These are phyloP conservation scores for Salix arbutifolia DNA, from an alignment of 345 rosid genomes.

Conservation along the genomic window DNA sequence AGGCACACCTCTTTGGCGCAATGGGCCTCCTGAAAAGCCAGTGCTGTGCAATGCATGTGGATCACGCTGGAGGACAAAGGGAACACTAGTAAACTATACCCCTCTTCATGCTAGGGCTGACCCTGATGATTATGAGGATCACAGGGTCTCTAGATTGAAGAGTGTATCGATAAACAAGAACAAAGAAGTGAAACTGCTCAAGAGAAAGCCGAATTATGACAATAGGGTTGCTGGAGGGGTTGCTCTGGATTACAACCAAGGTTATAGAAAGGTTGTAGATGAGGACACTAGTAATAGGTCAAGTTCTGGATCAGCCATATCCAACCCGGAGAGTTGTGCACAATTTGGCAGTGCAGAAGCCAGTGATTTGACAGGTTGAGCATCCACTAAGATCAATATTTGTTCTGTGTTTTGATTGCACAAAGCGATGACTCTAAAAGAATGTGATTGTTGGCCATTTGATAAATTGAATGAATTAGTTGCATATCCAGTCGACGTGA, in stretches of 20 bases:
- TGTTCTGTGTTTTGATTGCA: neutral
- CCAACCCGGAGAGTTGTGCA: constrained; percentile 92
- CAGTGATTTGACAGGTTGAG: constrained; percentile 88
- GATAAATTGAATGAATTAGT: neutral
- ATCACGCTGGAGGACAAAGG: constrained; percentile 89
- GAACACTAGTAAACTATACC: constrained; percentile 76
- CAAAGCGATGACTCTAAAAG: neutral
- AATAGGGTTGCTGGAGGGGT: constrained; percentile 35
- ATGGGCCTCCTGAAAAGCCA: constrained; percentile 98
- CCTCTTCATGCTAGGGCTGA: constrained; percentile 80
- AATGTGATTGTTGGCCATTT: neutral
- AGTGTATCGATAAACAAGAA: constrained; percentile 49
- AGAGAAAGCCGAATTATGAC: constrained; percentile 67
- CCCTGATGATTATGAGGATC: constrained; percentile 54
- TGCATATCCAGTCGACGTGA: neutral
- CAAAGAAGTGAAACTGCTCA: constrained; percentile 62
- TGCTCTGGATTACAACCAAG: constrained; percentile 43
- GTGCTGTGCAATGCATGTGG: constrained; percentile 99
- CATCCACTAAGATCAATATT: neutral
- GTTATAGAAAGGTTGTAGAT: constrained; percentile 53
- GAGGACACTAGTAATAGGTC: constrained; percentile 89
- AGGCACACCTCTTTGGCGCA: constrained; percentile 98
- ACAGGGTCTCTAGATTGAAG: constrained; percentile 53
- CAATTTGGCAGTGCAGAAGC: constrained; percentile 77
- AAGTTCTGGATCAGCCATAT: constrained; percentile 95